These are phyloP conservation scores for Pouteria glomerata DNA, from an alignment of 148 eudicot species.

Conservation along the genomic window DNA sequence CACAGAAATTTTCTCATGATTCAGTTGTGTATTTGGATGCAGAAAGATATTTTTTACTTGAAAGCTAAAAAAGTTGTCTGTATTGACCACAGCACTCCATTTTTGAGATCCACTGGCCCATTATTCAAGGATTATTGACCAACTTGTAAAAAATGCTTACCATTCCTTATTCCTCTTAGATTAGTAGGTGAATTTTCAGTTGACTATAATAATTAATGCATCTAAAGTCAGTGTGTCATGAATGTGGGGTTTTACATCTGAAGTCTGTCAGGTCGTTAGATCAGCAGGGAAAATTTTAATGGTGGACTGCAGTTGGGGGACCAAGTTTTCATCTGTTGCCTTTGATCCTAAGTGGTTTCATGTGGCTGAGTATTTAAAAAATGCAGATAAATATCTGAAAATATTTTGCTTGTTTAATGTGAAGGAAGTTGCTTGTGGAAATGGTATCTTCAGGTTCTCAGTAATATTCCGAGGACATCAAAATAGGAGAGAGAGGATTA, in stretches of 20 bases:
- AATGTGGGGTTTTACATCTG: background rate
- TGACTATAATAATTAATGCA: background rate
- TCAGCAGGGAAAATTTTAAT: background rate
- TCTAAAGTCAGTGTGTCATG: background rate
- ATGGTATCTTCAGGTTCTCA: background rate
- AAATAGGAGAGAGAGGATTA: background rate
- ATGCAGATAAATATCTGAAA: background rate
- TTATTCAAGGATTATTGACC: slow-evolving; percentile 1
- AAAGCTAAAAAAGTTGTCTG: background rate
- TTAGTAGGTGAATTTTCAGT: background rate
- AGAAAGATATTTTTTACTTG: background rate
- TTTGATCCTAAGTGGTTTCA: background rate
- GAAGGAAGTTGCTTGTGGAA: background rate
- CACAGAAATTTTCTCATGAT: background rate
- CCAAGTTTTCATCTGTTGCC: background rate
- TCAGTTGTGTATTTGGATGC: background rate
- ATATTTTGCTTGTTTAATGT: background rate
- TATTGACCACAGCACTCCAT: background rate
- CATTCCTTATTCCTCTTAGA: background rate
- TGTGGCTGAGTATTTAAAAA: background rate
- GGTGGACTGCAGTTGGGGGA: slow-evolving; percentile 7
- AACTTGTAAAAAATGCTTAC: background rate
- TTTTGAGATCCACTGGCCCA: background rate
- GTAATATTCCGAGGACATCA: background rate
- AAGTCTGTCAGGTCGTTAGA: slow-evolving; percentile 3